Conservation (phyloP, 495 filamentous ascomycete genomes). For the Darksidea phi region DNA sequence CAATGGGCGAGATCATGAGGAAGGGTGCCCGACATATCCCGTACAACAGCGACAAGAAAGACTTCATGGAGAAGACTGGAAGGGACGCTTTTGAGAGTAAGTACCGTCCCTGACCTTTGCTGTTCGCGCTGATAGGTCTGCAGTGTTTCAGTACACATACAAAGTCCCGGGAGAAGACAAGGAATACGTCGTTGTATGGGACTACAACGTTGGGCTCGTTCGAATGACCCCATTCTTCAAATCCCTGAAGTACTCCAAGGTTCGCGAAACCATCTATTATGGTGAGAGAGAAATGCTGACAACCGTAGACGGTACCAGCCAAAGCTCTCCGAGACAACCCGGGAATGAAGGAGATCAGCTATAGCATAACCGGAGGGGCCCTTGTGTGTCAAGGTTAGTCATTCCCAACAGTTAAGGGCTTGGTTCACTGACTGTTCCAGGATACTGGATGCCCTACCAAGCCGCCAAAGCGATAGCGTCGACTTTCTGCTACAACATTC, state of each 20-base stretch:
- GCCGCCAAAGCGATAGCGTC: constrained; percentile 80
- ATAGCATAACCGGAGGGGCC: constrained; percentile 92
- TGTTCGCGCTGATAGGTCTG: constrained; percentile 10
- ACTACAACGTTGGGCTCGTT: constrained; percentile 93
- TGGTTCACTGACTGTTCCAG: constrained; percentile 49
- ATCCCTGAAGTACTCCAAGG: constrained; percentile 82
- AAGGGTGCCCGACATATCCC: constrained; percentile 76
- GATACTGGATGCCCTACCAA: constrained; percentile 94
- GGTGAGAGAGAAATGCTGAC: constrained; percentile 6
- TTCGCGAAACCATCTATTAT: constrained; percentile 36
- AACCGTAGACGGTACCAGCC: constrained; percentile 71
- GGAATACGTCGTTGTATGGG: constrained; percentile 85
- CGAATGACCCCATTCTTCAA: constrained; percentile 95
- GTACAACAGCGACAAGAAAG: constrained; percentile 90
- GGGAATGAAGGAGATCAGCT: constrained; percentile 78
- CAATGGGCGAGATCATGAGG: constrained; percentile 62
- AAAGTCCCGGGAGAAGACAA: constrained; percentile 64
- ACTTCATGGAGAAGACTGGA: constrained; percentile 78
- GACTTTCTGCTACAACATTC: constrained; percentile 84
- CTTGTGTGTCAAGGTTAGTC: constrained; percentile 80
- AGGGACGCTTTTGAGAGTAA: constrained; percentile 86
- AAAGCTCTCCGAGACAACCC: constrained; percentile 77
- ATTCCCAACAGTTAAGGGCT: background rate
- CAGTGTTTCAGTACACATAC: constrained; percentile 94
- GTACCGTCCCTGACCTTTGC: constrained; percentile 17